Evolutionary conservation across 83 land plant species (phyloP), one percentile per base, ranked within the genome.

Genomic region (Picea engelmannii): DNA sequence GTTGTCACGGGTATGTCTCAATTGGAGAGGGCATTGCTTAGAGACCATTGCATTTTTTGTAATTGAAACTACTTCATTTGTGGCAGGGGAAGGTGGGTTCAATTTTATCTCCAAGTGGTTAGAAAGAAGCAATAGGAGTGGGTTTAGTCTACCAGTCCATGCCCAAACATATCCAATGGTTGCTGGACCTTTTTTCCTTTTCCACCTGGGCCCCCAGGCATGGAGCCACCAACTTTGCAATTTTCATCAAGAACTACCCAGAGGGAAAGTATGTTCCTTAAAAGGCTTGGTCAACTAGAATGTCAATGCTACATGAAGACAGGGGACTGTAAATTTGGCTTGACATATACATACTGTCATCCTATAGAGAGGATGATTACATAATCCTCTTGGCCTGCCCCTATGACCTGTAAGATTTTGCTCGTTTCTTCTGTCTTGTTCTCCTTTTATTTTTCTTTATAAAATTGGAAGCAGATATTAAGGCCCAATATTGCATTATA

Each of bases 251-350:
- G 78, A 62, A 79, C 67, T 70, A n/a, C 61, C 9, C 60, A 52
- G 16, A 25, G 76, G 76, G 80, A 78, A 61, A 61, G 31, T 63
- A 61, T 59, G 78, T 87, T 84, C 78, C 94, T 92, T 62, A 88
- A 89, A 71, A 89, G 93, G 83, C 91, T 87, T 52, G 93, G 93
- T 44, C 83, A 89, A 80, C 90, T 81, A 82, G 93, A 91, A 10
- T 91, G 93, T 61, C 86, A 89, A 74, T 89, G 83, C 59, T 91
- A 89, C 82, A 67, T 91, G 87, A 91, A 81, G 83, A 91, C 92
- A 17, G 93, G 93, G 20, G 93, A 85, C 80, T 91, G 93, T 83
- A 91, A 91, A 82, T 91, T 79, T 83, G 90, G 92, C 65, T 73
- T 87, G 38, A 85, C 93, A 5, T 91, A 92, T 80, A 83, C 82